Evolutionary conservation across 164 flowering plant species (phyloP).

Genomic region (Vitis rupestris): DNA sequence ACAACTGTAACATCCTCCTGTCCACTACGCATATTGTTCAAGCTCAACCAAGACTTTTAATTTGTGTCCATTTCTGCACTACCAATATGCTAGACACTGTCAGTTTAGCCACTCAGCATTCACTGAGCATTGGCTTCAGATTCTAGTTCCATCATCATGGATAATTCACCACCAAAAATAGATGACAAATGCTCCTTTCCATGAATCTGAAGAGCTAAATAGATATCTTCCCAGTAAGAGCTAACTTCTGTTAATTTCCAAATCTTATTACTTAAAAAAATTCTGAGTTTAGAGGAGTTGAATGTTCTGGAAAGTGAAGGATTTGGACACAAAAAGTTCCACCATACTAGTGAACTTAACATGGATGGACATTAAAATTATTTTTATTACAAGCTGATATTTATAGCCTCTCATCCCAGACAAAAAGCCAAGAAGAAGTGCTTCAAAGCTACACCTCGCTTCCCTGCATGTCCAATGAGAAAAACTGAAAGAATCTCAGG

Average conservation of each 20-base stretch:
- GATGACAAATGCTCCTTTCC: not conserved
- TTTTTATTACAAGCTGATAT: no score
- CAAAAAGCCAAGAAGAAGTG: no score
- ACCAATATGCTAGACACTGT: not conserved
- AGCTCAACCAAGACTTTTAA: no score
- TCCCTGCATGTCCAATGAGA: no score
- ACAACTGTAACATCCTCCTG: not conserved
- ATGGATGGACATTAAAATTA: no score
- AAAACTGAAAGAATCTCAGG: no score
- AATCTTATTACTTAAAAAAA: not conserved
- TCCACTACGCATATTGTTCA: not conserved
- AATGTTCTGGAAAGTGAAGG: no score
- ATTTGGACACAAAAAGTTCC: no score
- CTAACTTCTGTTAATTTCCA: not conserved
- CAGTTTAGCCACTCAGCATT: not conserved
- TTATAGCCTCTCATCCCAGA: no score
- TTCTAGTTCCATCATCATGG: not conserved
- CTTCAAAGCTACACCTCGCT: no score
- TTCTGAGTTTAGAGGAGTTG: not conserved
- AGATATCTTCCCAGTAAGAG: not conserved
- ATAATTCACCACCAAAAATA: not conserved
- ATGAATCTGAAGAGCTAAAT: not conserved
- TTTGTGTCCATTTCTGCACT: not conserved
- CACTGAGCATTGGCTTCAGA: not conserved
- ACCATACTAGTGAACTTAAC: no score